Conservation (phyloP, 2,329 filamentous ascomycete genomes). For the Sporothrix brunneoviolacea region DNA sequence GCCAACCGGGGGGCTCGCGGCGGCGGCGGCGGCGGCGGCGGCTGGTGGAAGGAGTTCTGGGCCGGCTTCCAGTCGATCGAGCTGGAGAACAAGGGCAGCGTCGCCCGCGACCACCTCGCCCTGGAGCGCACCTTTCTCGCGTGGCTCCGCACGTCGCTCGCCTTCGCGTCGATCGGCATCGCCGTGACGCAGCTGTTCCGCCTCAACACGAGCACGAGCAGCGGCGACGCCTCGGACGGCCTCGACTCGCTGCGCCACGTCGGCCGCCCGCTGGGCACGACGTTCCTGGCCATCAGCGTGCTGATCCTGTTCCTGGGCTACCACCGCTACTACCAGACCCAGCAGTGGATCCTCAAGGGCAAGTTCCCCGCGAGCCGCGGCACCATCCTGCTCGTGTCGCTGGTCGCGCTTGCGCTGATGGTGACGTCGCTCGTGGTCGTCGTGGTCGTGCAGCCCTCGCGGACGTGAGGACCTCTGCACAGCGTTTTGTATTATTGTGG, state of each 20-base stretch:
- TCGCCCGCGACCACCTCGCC: conserved; percentile 75
- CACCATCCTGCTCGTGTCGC: conserved; percentile 62
- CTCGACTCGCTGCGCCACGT: conserved; percentile 49
- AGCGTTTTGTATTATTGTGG: no score
- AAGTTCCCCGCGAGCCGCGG: conserved; percentile 75
- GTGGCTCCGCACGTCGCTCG: conserved; percentile 75
- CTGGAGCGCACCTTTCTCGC: conserved; percentile 79
- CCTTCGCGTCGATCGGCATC: conserved; percentile 76
- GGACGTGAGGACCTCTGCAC: neutral
- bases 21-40: conserved; percentile 14
- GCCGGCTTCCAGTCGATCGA: conserved; percentile 56
- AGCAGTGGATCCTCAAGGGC: conserved; percentile 72
- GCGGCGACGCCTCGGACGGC: conserved; percentile 22
- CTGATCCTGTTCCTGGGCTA: conserved; percentile 70
- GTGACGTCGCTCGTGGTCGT: conserved; percentile 53
- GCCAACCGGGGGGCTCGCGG: conserved; percentile 18
- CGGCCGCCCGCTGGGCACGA: conserved; percentile 68
- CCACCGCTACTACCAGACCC: conserved; percentile 68
- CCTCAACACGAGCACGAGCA: conserved; percentile 57
- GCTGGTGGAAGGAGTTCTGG: conserved; percentile 41
- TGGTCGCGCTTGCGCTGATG: conserved; percentile 59
- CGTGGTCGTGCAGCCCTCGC: conserved; percentile 42
- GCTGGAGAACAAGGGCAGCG: conserved; percentile 78
- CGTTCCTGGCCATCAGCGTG: conserved; percentile 71
- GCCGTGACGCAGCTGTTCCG: conserved; percentile 80